Base-by-base conservation (phyloP, 352 stramenopile species). In the Phytophthora rubi region DNA sequence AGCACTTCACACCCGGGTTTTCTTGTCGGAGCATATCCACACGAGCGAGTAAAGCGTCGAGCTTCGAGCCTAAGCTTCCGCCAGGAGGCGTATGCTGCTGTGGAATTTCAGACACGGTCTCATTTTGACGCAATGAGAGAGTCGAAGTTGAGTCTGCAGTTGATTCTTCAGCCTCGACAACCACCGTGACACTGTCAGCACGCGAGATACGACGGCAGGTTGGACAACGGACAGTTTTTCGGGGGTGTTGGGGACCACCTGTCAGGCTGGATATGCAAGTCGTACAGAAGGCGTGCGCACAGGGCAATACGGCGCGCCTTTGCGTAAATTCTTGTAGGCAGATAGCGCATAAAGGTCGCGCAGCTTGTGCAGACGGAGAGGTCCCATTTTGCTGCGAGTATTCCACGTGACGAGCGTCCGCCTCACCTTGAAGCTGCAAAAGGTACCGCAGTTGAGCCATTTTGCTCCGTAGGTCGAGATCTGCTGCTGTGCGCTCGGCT, bases 201-300 rank as follows among this genome's bases (percentile, higher is more conserved):
- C 47, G 42, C 6, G 56, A 81, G n/a, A 75, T 10, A 26, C 73
- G 72, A 12, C 85, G 83, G 30, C 86, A 94, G 0, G 83, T 91
- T 12, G 86, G 86, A 28, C 86, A 94, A 10, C 71, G 71, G 23
- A 92, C 60, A 44, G 57, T 74, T 13, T 63, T 82, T 2, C 60
- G 59, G 0, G 53, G 59, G 6, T 68, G 66, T 5, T 61, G 54
- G 2, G n/a, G 58, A 32, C 58, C 66, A 30, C 73, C 70, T 15
- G 77, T 64, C 18, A 94, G 53, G 13, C 53, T 71, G 28, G 84
- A 67, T 8, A 82, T 66, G 55, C 86, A 94, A 37, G 21, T 57
- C 10, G 66, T 68, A 63, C 86, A 94, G 33, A 97, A 97, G 0
- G 70, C 83, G 76, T 98, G 94, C 0, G 92, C 94, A 64, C 94